These are phyloP conservation scores for Fusarium sp. DNA, from an alignment of 2,329 filamentous ascomycete species.

Conservation along the genomic window DNA sequence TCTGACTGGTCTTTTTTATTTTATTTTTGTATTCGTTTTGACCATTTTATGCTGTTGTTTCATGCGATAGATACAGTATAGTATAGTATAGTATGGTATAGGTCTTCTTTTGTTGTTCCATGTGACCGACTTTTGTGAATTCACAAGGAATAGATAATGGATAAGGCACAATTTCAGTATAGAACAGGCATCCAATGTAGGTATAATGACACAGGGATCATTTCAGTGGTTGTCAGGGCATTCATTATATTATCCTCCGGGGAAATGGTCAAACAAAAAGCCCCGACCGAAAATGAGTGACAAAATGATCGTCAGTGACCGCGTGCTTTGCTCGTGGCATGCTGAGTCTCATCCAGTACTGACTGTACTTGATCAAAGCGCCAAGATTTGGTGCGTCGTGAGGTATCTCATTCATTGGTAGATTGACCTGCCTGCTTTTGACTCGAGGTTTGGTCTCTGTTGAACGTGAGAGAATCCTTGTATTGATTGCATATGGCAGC, in stretches of 20 bases:
- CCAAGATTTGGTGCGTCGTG: slow-evolving; percentile 12
- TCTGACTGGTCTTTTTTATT: slow-evolving; percentile 34
- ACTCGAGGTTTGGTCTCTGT: slow-evolving; percentile 22
- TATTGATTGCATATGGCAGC: slow-evolving; percentile 16
- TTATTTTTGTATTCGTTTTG: slow-evolving; percentile 15
- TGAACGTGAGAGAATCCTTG: slow-evolving; percentile 30
- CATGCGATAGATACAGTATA: neutral
- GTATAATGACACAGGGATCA: slow-evolving; percentile 10
- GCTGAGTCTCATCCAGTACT: slow-evolving; percentile 20
- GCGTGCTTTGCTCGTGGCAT: slow-evolving; percentile 35
- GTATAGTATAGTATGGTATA: neutral
- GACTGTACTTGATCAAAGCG: slow-evolving; percentile 17
- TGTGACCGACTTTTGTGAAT: neutral
- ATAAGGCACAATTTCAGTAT: neutral
- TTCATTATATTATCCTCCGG: slow-evolving; percentile 13
- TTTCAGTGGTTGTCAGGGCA: slow-evolving; percentile 15
- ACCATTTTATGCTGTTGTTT: neutral
- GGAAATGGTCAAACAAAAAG: slow-evolving; percentile 25
- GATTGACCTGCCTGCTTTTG: slow-evolving; percentile 10
- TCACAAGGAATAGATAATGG: neutral
- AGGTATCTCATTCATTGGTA: slow-evolving; percentile 15
- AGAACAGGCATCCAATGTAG: slow-evolving; percentile 1
- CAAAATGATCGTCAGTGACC: slow-evolving; percentile 29
- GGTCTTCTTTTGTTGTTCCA: neutral
- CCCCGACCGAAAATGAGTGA: neutral